Percentiles rank a stretch among this genome's conserved stretches.
These are phyloP conservation scores for Isoetes taiwanensis DNA, from an alignment of 75 land plant genomes.

Conservation along the genomic window DNA sequence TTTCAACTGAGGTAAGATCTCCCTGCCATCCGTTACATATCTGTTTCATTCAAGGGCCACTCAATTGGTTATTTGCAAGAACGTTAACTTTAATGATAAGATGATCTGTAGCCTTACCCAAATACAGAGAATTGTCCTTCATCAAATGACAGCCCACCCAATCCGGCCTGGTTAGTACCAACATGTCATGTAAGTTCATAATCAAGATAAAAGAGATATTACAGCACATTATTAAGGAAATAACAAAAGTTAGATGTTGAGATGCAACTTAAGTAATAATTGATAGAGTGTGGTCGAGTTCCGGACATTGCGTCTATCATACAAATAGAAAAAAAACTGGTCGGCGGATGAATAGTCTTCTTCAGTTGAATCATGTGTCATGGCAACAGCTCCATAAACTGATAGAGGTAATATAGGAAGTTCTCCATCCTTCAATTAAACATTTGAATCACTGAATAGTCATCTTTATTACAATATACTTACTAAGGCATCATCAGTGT, in stretches of 20 bases:
- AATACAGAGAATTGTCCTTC: slow-evolving; percentile 97
- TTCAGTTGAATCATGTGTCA: slow-evolving; percentile 70
- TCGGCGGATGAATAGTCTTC: slow-evolving; percentile 79
- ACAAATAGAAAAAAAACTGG: slow-evolving; percentile 91
- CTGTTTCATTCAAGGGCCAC: too few relatives aligned
- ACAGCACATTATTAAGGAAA: too few relatives aligned
- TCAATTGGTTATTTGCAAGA: too few relatives aligned
- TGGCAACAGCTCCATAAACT: slow-evolving; percentile 95
- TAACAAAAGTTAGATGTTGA: too few relatives aligned
- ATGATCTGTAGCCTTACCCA: slow-evolving; percentile 38
- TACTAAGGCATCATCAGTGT: not conserved
- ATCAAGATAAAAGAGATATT: too few relatives aligned
- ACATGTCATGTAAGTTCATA: too few relatives aligned
- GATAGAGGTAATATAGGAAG: slow-evolving; percentile 89
- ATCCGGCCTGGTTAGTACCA: slow-evolving; percentile 48
- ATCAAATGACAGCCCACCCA: slow-evolving; percentile 90
- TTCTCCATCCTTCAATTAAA: slow-evolving; percentile 62
- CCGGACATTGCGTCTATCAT: slow-evolving; percentile 81
- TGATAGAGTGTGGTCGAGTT: too few relatives aligned
- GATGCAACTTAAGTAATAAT: too few relatives aligned
- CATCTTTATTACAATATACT: too few relatives aligned
- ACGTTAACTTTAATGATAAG: too few relatives aligned
- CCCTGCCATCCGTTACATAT: slow-evolving; percentile 64
- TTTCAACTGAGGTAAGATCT: slow-evolving; percentile 71
- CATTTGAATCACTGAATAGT: not conserved